phyloP scores from a whole-genome alignment of 305 asterid species.

The Fraxinus albicans region DNA sequence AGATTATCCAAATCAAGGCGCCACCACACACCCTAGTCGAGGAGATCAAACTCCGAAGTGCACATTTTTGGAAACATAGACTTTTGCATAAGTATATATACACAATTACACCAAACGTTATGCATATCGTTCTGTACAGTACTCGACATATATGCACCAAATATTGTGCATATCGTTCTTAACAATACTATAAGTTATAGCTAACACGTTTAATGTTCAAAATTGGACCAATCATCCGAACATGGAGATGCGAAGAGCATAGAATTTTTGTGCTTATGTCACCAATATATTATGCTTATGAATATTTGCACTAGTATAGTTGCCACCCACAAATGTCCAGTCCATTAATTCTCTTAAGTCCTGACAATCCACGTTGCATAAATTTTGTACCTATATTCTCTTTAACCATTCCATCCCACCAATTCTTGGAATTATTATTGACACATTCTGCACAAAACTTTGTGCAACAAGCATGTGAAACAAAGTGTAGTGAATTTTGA shows the following conservation, averaged over 20 bases:
- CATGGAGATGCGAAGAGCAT: background rate
- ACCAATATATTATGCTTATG: background rate
- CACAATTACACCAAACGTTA: background rate
- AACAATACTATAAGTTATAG: background rate
- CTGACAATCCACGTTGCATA: conserved; percentile 16
- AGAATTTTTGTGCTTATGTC: background rate
- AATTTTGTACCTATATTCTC: conserved; percentile 24
- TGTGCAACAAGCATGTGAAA: conserved; percentile 10
- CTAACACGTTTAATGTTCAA: background rate
- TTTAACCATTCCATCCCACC: conserved; percentile 16
- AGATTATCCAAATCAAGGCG: background rate
- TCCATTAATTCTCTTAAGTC: conserved; percentile 2
- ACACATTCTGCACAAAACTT: conserved; percentile 5
- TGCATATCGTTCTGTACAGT: background rate
- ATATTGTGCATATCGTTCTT: background rate
- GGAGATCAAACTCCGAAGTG: background rate
- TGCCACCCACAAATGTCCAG: conserved; percentile 24
- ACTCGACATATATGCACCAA: background rate
- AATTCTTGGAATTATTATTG: conserved; percentile 14
- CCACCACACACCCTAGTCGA: background rate
- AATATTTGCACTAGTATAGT: background rate
- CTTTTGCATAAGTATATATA: background rate
- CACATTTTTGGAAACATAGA: background rate
- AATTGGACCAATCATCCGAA: background rate
- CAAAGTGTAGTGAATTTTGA: background rate